These are phyloP conservation scores for Beauveria sp. DNA, from an alignment of 2,329 filamentous ascomycete species.

Conservation along the genomic window DNA sequence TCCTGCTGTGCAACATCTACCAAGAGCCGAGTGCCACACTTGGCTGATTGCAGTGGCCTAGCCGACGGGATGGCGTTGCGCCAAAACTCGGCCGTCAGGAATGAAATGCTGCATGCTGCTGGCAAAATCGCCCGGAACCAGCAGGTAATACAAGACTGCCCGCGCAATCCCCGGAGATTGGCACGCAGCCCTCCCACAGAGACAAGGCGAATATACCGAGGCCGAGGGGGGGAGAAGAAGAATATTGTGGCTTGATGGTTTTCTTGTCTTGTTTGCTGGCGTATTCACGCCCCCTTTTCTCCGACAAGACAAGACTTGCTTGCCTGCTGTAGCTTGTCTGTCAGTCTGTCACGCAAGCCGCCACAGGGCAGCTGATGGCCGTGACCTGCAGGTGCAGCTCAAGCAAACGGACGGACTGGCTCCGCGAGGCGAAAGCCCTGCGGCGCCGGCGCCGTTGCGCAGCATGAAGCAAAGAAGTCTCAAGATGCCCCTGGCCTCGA, in stretches of 20 bases:
- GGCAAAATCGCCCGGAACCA: not conserved
- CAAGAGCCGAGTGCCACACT: no score
- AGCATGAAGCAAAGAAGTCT: not conserved
- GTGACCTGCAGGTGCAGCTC: not conserved
- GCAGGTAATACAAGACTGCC: not conserved
- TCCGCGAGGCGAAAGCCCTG: not conserved
- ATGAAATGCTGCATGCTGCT: not conserved
- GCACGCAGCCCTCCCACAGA: not conserved
- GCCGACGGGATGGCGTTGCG: not conserved
- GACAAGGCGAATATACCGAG: no score
- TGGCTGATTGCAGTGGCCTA: not conserved
- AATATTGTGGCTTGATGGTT: no score
- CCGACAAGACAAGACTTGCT: not conserved
- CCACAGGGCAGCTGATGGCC: not conserved
- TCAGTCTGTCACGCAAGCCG: not conserved
- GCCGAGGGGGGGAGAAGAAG: no score
- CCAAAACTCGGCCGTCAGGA: not conserved
- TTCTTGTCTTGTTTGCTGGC: no score
- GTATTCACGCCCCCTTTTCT: not conserved
- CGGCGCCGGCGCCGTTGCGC: not conserved
- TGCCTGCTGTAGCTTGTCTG: no score
- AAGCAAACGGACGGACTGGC: not conserved
- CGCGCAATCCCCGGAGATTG: not conserved
- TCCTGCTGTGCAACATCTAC: no score
- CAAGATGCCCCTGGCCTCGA: not conserved